Evolutionary conservation across 257 asterid species (phyloP).

Genomic region (Nicotiana knightiana): DNA sequence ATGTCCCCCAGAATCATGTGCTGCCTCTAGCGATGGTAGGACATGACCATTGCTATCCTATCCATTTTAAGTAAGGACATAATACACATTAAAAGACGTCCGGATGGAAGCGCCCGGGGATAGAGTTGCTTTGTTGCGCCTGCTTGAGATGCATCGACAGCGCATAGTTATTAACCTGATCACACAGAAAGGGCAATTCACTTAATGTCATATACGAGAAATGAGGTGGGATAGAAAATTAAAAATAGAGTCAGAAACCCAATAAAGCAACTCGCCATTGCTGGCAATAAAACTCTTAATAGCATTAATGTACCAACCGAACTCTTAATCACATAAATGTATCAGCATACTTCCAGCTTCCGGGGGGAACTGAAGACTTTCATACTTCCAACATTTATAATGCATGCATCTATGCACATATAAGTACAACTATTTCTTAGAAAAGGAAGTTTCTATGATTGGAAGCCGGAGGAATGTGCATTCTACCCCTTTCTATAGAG

Average conservation of each 20-base stretch:
- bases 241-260: neutral
- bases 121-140: conserved; percentile 66
- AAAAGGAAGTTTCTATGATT: neutral
- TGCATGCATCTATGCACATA: neutral
- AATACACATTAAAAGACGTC: conserved; percentile 54
- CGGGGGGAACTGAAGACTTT: neutral
- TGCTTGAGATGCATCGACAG: conserved; percentile 86
- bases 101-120: conserved; percentile 78
- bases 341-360: neutral
- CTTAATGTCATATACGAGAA: neutral
- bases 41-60: neutral
- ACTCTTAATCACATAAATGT: neutral
- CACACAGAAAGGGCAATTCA: conserved; percentile 2
- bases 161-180: conserved; percentile 65
- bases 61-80: neutral
- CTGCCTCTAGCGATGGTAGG: neutral
- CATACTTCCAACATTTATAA: neutral
- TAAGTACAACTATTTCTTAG: neutral
- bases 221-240: neutral
- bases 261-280: neutral
- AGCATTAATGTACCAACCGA: neutral
- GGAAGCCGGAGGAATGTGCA: neutral
- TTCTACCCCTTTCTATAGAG: neutral
- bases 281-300: neutral
- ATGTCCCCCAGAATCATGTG: neutral